Base-by-base conservation (phyloP, 768 basidiomycete species). In the Paxillus rubicundulus region DNA sequence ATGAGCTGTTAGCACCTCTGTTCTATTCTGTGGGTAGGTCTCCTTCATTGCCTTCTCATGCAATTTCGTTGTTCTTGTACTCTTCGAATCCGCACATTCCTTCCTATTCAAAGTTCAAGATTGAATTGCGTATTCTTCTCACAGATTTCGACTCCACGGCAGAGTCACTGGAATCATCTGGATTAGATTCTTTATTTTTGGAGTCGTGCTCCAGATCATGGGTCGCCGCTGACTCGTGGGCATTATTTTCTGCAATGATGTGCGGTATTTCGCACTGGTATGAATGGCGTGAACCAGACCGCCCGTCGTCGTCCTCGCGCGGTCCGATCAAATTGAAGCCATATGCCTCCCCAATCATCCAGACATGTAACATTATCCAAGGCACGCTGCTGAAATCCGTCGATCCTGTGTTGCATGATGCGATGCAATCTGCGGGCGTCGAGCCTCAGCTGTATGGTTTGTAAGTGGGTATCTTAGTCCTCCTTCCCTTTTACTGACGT, bases 381-480 rank as follows among this genome's bases (percentile, higher is more conserved):
- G 80, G 81, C 2, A 77, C 74, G 24, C 72, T 89, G 13, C 76
- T 98, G 17, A 84, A 84, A 65, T 77, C 77, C 20, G 82, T 89
- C 24, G 97, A 99, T 69, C 92, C 92, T 16, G 68, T 82, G 39
- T 72, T 98, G 18, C 87, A 85, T 77, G 79, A 81, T 53, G 77
- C 80, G 47, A 75, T 99, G 73, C 86, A 91, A 58, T 79, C 78
- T 33, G 80, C 84, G 36, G 89, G 89, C 6, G 86, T 98, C 38
- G 97, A 99, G 68, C 94, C 95, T 5, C 97, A 98, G 66, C 89
- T 98, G 17, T 99, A 93, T 72, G 93, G 92, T 51, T 94, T 98
- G 89, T 94, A 70, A 68, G 90, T 73, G 48, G 10, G 30, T 53
- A 20, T 50, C 17, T 55, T 50, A 38, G 10, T 51, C 42, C 42